A percentile compares a stretch with the other conserved stretches of the same genome.
These are phyloP conservation scores for Vitis hybrid DNA, from an alignment of 177 flowering plant species.

Conservation along the genomic window DNA sequence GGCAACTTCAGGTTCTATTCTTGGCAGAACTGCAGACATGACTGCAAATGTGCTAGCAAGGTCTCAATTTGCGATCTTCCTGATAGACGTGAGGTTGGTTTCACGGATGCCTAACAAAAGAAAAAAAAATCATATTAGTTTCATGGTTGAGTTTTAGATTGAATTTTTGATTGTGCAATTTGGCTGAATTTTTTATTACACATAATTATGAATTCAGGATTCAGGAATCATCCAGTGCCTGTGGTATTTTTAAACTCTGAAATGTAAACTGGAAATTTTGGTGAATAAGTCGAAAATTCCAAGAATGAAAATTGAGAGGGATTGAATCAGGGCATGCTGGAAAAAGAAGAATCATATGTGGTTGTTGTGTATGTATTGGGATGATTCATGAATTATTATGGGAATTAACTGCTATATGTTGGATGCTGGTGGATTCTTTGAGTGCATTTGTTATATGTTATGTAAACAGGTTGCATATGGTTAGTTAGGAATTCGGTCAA, in stretches of 20 bases:
- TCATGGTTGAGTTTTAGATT: background rate
- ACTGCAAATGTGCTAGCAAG: constrained; percentile 68
- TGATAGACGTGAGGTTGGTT: constrained; percentile 75
- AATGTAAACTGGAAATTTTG: background rate
- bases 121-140: constrained; percentile 14
- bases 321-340: background rate
- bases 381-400: too few species aligned
- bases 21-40: constrained; percentile 79
- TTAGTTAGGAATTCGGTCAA: too few species aligned
- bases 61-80: constrained; percentile 73
- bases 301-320: background rate
- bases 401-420: too few species aligned
- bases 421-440: too few species aligned
- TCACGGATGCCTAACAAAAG: too few species aligned
- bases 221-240: background rate
- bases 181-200: background rate
- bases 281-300: background rate
- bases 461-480: too few species aligned
- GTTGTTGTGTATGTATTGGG: too few species aligned
- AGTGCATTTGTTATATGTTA: too few species aligned
- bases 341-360: too few species aligned
- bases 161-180: background rate
- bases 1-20: constrained; percentile 85
- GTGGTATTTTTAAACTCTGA: background rate
- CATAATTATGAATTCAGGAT: background rate